Conservation (phyloP, 306 rosid genomes). For the Acmispon strigosus region DNA sequence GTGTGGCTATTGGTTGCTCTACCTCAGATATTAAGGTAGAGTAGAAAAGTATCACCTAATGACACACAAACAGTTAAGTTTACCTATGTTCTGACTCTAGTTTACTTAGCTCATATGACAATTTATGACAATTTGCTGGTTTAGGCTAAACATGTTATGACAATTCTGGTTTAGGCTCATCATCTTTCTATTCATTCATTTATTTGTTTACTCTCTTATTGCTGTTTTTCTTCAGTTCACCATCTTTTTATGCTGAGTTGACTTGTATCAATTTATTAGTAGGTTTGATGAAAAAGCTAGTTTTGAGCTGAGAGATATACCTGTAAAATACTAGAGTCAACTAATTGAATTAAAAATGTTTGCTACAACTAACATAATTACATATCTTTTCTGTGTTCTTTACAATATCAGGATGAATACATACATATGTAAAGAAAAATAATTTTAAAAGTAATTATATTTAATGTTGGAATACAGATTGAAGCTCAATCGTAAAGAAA, state of each 20-base stretch:
- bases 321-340: no score
- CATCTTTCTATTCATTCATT: background rate
- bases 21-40: background rate
- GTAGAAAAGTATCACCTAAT: background rate
- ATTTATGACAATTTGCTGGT: background rate
- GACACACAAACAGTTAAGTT: background rate
- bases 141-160: background rate
- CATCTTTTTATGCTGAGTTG: background rate
- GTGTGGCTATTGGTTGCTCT: background rate
- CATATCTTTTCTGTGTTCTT: no score
- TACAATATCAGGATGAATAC: no score
- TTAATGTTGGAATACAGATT: no score
- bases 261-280: constrained; percentile 15
- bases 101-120: background rate
- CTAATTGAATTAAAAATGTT: no score
- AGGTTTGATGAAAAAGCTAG: no score
- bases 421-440: no score
- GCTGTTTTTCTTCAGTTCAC: constrained; percentile 6
- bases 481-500: no score
- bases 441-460: no score
- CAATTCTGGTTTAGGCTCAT: background rate
- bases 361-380: no score
- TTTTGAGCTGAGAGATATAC: no score
- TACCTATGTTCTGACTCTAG: background rate
- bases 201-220: background rate